Base-by-base conservation (phyloP, 1,284 basidiomycete species). In the Sporisorium graminicola region DNA sequence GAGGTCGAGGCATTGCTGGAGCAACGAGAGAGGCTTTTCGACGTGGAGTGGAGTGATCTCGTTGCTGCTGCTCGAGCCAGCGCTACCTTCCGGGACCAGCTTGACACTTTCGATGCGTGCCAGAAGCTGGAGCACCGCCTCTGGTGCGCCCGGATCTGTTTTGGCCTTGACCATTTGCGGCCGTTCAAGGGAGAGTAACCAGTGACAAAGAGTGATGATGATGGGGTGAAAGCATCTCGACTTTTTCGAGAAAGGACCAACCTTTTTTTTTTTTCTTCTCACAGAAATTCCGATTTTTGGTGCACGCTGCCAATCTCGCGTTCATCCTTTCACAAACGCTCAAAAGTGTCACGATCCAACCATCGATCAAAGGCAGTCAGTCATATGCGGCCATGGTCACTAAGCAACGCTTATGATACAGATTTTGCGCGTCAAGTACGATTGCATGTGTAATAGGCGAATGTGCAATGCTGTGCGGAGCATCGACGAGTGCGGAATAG, bases 111-210 rank as follows among this genome's bases (percentile, higher is more conserved):
- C 69, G 20, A 76, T 69, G 31, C 65, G 55, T 5, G 58, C 51
- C 24, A 76, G 65, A 47, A 76, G 69, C 58, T 65, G 69, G 0
- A 72, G 42, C 50, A 72, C 65, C 14, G 74, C 60, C 27, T 54
- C 65, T 2, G 74, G 74, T 8, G 69, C 74, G 8, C 22, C 61
- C n/a, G 65, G 74, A 58, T 76, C 69, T 18, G 74, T 72, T 47
- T 68, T 72, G 58, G 69, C 74, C 53, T 76, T 76, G 64, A 67
- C 73, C 73, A 75, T 75, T n/a, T 3, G 14, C 46, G 35, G 35
- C 13, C 35, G 10, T 29, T 16, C 22, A 44, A 20, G 16, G 44
- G n/a, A n/a, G 50, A 20, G 14, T 5, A 43, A 33, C 22, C 42
- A 43, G 18, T n/a, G 40, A n/a, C n/a, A 14, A 29, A 27, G 27